Evolutionary conservation across 306 rosid species (phyloP).

Genomic region (Purshia tridentata): DNA sequence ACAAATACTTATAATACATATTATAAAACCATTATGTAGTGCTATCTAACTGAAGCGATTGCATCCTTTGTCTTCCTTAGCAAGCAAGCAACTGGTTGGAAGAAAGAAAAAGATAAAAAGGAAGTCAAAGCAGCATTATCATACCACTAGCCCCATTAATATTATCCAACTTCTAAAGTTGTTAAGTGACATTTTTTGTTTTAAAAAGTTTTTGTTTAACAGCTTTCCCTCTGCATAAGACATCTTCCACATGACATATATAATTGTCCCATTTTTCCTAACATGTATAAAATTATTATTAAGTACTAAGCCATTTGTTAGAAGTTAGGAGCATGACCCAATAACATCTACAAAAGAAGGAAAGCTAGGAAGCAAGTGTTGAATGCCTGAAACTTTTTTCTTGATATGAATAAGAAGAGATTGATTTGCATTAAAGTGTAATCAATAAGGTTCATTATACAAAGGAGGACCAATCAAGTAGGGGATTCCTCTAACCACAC

Average conservation of each 20-base stretch:
- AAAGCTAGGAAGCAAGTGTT: neutral
- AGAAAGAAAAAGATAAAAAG: neutral
- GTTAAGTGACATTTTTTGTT: neutral
- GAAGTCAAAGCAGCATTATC: neutral
- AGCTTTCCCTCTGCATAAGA: neutral
- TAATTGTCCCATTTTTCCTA: no score
- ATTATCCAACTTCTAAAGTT: neutral
- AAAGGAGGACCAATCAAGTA: neutral
- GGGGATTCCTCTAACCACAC: neutral
- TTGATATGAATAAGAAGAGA: neutral
- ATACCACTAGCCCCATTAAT: neutral
- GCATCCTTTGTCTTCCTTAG: neutral
- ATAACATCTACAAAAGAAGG: neutral
- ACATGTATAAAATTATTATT: no score
- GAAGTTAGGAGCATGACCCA: neutral
- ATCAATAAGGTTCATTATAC: neutral
- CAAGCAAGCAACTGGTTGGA: neutral
- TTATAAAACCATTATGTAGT: no score
- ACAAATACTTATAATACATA: no score
- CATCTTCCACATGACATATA: no score
- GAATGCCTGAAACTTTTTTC: neutral
- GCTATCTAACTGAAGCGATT: neutral
- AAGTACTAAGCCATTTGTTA: neutral
- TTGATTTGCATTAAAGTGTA: neutral
- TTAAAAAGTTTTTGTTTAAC: neutral